Evolutionary conservation across 306 rosid genomes (phyloP), one percentile per base, ranked within the genome.

Genomic region (Prunus fruticosa): DNA sequence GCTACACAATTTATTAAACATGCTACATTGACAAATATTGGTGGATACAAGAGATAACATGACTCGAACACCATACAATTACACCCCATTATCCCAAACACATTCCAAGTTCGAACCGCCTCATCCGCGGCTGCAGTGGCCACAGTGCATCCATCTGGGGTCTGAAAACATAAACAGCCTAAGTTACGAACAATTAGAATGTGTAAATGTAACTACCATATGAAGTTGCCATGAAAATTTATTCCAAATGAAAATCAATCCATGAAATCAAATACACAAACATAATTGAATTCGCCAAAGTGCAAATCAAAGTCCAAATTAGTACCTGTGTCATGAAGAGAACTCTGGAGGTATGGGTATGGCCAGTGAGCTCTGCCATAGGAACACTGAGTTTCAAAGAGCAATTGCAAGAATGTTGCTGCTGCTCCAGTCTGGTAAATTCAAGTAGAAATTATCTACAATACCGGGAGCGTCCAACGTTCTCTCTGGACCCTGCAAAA

Each of bases 361-460:
- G 96, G 25, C 91, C 96, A 8, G 50, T 73, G 64, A 90, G 90
- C 85, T 90, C 93, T 10, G 87, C 97, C 93, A 84, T 9, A 92
- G 85, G 78, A 85, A 90, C 4, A 90, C 90, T 0, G 85, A 79
- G 69, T 64, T 87, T 45, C 75, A 88, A 65, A 92, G 93, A 41
- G 97, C 93, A 11, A 92, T 85, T 22, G 89, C 83, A 18, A 92
- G 83, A 32, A 88, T 79, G 41, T 90, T 64, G 45, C 63, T 11
- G 75, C 81, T 71, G 22, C 89, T 86, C 97, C 93, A 89, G 46
- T 91, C 92, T 12, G 86, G 81, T 34, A 92, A 78, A 43, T 92
- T 90, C 80, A 90, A 86, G 79, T 86, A 87, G 74, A 82, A 91
- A 63, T 91, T 93, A 30, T 91, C 92, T 11, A 83, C 28, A 2